Conservation (phyloP, 2,329 filamentous ascomycete genomes). For the Dendrostoma leiphaemia region DNA sequence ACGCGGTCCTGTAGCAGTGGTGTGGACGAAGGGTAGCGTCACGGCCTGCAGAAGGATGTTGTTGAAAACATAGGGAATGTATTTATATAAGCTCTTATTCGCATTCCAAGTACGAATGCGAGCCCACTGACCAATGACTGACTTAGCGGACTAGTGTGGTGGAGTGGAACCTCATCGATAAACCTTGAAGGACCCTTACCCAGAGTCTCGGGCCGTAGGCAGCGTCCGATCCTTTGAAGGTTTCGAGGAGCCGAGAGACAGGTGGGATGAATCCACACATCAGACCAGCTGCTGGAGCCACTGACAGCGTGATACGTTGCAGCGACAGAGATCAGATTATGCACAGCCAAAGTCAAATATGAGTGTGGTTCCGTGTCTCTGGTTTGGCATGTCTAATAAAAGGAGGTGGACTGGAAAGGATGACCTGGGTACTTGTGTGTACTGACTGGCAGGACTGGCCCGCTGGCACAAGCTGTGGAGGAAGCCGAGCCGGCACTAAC, state of each 20-base stretch:
- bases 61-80: not conserved
- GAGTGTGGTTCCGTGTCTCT: too few species aligned
- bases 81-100: constrained; percentile 14
- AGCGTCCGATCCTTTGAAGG: not conserved
- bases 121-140: not conserved
- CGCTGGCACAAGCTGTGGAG: too few species aligned
- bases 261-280: constrained; percentile 2
- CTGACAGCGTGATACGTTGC: not conserved
- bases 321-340: not conserved
- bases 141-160: not conserved
- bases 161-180: not conserved
- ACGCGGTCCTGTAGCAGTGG: too few species aligned
- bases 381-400: too few species aligned
- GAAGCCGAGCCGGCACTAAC: too few species aligned
- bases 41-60: not conserved
- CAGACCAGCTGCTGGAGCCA: constrained; percentile 8
- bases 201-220: not conserved
- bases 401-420: too few species aligned
- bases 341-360: too few species aligned
- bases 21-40: too few species aligned
- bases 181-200: not conserved
- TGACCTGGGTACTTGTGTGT: not conserved
- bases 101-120: constrained; percentile 7
- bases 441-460: too few species aligned
- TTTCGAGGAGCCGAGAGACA: constrained; percentile 9